These are phyloP conservation scores for Rhizopogon roseolus DNA, from an alignment of 768 basidiomycete genomes.

Conservation along the genomic window DNA sequence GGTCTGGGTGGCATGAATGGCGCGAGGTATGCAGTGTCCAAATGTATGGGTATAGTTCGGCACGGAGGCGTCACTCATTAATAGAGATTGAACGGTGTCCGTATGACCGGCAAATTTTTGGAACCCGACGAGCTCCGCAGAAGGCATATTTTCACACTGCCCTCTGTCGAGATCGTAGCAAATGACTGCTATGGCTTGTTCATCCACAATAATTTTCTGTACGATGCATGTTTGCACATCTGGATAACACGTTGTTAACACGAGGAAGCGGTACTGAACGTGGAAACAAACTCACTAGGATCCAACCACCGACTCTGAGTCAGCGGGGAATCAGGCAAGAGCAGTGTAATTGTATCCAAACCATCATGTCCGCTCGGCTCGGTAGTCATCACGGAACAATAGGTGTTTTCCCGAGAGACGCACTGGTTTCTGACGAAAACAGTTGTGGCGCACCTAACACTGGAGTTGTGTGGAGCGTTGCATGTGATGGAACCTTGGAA, in stretches of 20 bases:
- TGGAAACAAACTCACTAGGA: conserved; percentile 42
- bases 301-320: conserved; percentile 69
- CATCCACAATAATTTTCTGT: conserved; percentile 68
- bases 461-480: conserved; percentile 44
- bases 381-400: conserved; percentile 32
- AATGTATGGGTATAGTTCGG: conserved; percentile 26
- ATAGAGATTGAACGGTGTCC: conserved; percentile 23
- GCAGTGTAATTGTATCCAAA: conserved; percentile 45
- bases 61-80: conserved; percentile 22
- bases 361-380: conserved; percentile 41
- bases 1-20: conserved; percentile 26
- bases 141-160: conserved; percentile 44
- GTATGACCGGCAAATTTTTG: conserved; percentile 32
- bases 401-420: conserved; percentile 47
- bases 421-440: conserved; percentile 48
- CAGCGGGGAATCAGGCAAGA: conserved; percentile 64
- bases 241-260: conserved; percentile 24
- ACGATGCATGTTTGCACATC: conserved; percentile 36
- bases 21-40: conserved; percentile 32
- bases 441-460: conserved; percentile 61
- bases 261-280: conserved; percentile 11
- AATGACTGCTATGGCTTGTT: conserved; percentile 55
- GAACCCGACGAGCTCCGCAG: conserved; percentile 55
- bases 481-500: conserved; percentile 56
- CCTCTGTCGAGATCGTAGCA: conserved; percentile 67